phyloP scores from a whole-genome alignment of 2,329 filamentous ascomycete genomes.

The Xenoacremonium recifei region DNA sequence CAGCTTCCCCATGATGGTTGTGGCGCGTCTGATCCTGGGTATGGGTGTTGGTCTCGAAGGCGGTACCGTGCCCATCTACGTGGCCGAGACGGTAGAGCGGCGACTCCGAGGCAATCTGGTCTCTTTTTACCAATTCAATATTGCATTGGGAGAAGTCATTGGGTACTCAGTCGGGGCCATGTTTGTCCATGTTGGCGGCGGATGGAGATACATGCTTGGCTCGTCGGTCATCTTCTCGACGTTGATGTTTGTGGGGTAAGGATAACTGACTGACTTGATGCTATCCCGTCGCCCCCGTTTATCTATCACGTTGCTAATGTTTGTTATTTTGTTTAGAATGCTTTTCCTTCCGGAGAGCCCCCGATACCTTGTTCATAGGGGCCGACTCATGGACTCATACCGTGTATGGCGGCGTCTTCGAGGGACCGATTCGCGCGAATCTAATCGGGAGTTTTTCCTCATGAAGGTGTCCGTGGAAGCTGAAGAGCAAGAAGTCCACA shows the following conservation, averaged over 20 bases:
- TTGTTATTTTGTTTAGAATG: too few relatives aligned
- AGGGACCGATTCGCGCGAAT: not conserved
- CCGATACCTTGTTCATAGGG: not conserved
- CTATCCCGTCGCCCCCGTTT: too few relatives aligned
- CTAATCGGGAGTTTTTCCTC: not conserved
- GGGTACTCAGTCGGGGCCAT: conserved; percentile 73
- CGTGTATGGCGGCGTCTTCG: not conserved
- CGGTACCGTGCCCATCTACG: conserved; percentile 72
- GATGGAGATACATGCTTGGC: conserved; percentile 73
- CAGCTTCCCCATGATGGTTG: conserved; percentile 68
- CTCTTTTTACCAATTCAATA: conserved; percentile 73
- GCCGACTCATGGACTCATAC: not conserved
- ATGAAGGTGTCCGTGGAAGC: not conserved
- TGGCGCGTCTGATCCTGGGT: conserved; percentile 66
- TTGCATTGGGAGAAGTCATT: conserved; percentile 71
- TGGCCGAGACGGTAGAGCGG: conserved; percentile 69
- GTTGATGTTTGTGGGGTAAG: conserved; percentile 36
- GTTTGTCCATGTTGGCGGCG: conserved; percentile 66
- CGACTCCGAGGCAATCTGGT: conserved; percentile 69
- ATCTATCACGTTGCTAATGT: too few relatives aligned
- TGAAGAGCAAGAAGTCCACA: not conserved
- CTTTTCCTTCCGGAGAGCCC: not conserved
- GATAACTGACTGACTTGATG: too few relatives aligned
- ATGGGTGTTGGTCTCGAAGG: conserved; percentile 71
- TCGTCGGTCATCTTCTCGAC: conserved; percentile 68